Percentiles rank a stretch among this genome's conserved stretches.
Conservation (phyloP, 2,329 filamentous ascomycete genomes). For the Fusarium robinianum region DNA sequence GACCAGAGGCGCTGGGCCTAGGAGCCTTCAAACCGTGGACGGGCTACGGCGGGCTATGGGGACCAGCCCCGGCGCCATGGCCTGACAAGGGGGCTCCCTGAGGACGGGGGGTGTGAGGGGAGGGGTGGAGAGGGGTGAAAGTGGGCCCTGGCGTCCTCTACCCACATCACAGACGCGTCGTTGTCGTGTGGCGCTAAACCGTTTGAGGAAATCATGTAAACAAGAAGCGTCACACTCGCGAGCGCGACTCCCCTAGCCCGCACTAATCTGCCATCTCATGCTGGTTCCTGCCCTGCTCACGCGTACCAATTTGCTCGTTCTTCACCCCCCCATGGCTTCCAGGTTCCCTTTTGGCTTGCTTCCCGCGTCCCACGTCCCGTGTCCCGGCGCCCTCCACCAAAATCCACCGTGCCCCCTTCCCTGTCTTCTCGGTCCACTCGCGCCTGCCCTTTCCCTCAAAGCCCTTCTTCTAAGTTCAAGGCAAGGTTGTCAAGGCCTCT, state of each 20-base stretch:
- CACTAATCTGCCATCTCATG: conserved; percentile 12
- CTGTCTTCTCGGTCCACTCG: conserved; percentile 15
- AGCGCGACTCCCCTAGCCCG: conserved; percentile 18
- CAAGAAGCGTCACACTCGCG: conserved; percentile 44
- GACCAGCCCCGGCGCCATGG: conserved; percentile 30
- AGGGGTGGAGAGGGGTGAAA: conserved; percentile 14
- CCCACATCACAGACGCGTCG: conserved; percentile 39
- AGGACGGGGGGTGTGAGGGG: not conserved
- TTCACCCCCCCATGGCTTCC: conserved; percentile 10
- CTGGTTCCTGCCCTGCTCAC: conserved; percentile 18
- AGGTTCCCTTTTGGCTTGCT: conserved; percentile 12
- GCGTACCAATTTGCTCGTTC: conserved; percentile 17
- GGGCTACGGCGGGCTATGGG: conserved; percentile 27
- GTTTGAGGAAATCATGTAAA: conserved; percentile 41
- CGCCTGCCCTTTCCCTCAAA: conserved; percentile 13
- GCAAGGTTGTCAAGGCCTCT: too few relatives aligned
- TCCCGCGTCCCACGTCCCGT: conserved; percentile 25
- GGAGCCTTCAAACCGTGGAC: conserved; percentile 20
- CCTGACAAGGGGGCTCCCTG: conserved; percentile 21
- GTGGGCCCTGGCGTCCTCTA: conserved; percentile 22
- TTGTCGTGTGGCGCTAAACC: conserved; percentile 39
- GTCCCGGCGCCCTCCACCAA: conserved; percentile 14
- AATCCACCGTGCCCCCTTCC: conserved; percentile 10
- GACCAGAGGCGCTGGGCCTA: conserved; percentile 18
- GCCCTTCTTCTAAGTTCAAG: too few relatives aligned